Evolutionary conservation across 768 basidiomycete species (phyloP).

Genomic region (Paxillus ammoniavirescens): DNA sequence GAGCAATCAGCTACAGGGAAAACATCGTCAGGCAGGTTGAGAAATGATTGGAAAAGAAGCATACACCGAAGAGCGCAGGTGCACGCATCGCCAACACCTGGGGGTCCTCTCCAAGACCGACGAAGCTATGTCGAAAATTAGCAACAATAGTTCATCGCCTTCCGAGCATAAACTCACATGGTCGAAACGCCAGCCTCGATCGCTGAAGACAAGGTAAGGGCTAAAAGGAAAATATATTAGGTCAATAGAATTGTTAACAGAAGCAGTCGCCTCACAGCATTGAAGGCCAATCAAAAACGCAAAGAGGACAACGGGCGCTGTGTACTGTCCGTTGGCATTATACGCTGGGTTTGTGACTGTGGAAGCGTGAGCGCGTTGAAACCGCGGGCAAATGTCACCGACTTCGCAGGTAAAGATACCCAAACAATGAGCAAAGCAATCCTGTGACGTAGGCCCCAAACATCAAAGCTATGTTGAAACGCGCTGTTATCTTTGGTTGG

Average conservation of each 20-base stretch:
- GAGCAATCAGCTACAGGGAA: constrained; percentile 54
- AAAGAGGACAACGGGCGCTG: constrained; percentile 73
- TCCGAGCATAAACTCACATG: constrained; percentile 46
- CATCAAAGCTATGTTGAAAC: constrained; percentile 48
- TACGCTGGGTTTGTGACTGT: constrained; percentile 74
- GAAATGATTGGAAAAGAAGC: background rate
- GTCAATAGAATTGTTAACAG: background rate
- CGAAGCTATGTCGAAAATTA: constrained; percentile 49
- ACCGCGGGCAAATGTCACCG: constrained; percentile 23
- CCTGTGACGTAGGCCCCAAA: constrained; percentile 83
- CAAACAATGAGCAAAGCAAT: constrained; percentile 71
- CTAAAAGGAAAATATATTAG: constrained; percentile 32
- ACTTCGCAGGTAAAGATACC: constrained; percentile 75
- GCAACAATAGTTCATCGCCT: background rate
- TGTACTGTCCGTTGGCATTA: constrained; percentile 72
- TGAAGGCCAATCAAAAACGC: constrained; percentile 77
- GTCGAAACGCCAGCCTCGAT: constrained; percentile 88
- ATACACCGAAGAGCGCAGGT: constrained; percentile 67
- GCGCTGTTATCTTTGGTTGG: background rate
- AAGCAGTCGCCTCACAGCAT: constrained; percentile 52
- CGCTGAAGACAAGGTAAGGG: constrained; percentile 65
- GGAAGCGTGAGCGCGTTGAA: background rate
- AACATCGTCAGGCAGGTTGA: constrained; percentile 1
- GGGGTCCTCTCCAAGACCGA: constrained; percentile 83
- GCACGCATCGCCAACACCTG: constrained; percentile 71